Base-by-base conservation (phyloP, 2,329 filamentous ascomycete species). In the Colletotrichum viniferum region DNA sequence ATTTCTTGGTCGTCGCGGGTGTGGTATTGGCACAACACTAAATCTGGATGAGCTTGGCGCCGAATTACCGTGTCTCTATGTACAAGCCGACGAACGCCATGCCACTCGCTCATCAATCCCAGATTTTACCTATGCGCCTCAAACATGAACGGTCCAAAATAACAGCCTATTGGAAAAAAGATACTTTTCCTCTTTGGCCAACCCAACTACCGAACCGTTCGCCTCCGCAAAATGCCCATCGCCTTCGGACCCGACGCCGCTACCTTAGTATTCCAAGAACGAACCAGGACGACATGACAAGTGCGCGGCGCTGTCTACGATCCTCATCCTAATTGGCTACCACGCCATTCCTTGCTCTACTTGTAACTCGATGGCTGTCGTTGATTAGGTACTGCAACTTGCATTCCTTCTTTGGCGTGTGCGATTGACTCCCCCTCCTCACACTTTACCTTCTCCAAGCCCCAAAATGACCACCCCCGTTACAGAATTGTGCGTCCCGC, bases 201-300 rank as follows among this genome's bases (percentile, higher is more conserved):
- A 7, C 18, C 38, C 38, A 48, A 48, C 38, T 48, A 48, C 38
- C 38, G 38, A 48, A 21, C 18, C 38, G 38, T 48, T 67, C 69
- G 21, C 24, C 61, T 58, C 67, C 24, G 55, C 65, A 65, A 14
- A 26, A 24, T 4, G 56, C 9, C 21, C 55, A 32, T 61, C 58
- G 7, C 28, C 21, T 32, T 64, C 73, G 73, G 73, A 69, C 73
- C 69, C 69, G 69, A 69, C 32, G 24, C 38, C 38, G 73, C 62
- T 67, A 21, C 73, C n/a, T n/a, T n/a, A n/a, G n/a, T 75, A 73
- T 64, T 75, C 70, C 69, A 56, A 68, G 58, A 75, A 68, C 62
- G 18, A 56, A 30, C 38, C 61, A 12, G 36, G 56, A 71, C 72
- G 36, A 56, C 72, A 55, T 66, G 68, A 66, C 68, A 61, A 61